Conservation (phyloP, 2,329 filamentous ascomycete species). For the Exophiala aquamarina region DNA sequence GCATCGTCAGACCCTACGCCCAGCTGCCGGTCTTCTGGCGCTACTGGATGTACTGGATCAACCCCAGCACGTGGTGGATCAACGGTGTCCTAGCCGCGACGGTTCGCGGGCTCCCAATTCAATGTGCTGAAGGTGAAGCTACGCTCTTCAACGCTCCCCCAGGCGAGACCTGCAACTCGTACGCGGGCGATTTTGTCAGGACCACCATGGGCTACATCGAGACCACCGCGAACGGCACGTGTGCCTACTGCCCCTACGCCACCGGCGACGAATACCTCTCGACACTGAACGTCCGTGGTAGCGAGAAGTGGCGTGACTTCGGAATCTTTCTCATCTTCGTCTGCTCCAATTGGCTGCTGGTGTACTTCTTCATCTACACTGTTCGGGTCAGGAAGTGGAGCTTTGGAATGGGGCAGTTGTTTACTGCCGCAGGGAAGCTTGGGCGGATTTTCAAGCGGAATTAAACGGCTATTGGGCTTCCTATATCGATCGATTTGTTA, state of each 20-base stretch:
- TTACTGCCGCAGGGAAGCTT: slow-evolving; percentile 47
- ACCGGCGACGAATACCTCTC: slow-evolving; percentile 67
- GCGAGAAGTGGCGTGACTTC: slow-evolving; percentile 71
- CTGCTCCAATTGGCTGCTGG: slow-evolving; percentile 68
- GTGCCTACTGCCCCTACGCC: slow-evolving; percentile 69
- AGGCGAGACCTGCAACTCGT: slow-evolving; percentile 63
- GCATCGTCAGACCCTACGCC: slow-evolving; percentile 68
- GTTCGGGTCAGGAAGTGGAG: slow-evolving; percentile 69
- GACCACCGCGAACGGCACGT: slow-evolving; percentile 59
- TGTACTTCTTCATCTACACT: slow-evolving; percentile 76
- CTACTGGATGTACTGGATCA: slow-evolving; percentile 58
- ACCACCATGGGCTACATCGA: slow-evolving; percentile 53
- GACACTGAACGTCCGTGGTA: slow-evolving; percentile 54
- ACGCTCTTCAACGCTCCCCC: slow-evolving; percentile 66
- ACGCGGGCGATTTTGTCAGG: slow-evolving; percentile 61
- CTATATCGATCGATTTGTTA: too few species aligned
- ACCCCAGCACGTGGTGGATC: slow-evolving; percentile 71
- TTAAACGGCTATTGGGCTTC: neutral
- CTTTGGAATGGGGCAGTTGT: slow-evolving; percentile 65
- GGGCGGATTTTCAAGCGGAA: slow-evolving; percentile 3
- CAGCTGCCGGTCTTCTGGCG: slow-evolving; percentile 49
- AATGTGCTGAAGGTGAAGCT: slow-evolving; percentile 57
- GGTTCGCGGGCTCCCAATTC: slow-evolving; percentile 52
- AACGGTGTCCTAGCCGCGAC: slow-evolving; percentile 67
- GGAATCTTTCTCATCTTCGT: slow-evolving; percentile 72